Base-by-base conservation (phyloP, 1,139 yeast genomes). In the Petasospora rhodanensis region DNA sequence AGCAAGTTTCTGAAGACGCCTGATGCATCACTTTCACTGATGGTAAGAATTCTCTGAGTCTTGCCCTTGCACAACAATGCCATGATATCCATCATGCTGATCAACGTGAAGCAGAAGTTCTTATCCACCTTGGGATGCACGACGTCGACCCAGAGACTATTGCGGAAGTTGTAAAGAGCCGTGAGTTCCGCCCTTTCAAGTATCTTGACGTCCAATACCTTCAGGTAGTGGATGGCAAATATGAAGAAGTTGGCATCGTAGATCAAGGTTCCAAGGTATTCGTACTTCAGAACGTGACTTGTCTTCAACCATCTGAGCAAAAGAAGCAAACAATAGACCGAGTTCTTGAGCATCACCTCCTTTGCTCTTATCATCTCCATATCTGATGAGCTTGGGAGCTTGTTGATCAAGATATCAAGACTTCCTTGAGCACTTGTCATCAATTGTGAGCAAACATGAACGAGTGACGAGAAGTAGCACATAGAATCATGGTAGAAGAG, bases 241-340 rank as follows among this genome's bases (percentile, higher is more conserved):
- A 67, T 61, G 38, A 79, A 70, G 47, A 66, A 77, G 36, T 77
- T 75, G 8, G 80, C 73, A 55, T 93, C 98, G 56, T 82, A 83
- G 23, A 91, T 54, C 17, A 91, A 54, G 0, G 86, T 73, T 2
- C 81, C 60, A 11, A 91, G 61, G 51, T 80, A 84, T 54, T 87
- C 94, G 52, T 71, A 78, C 55, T 89, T 89, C 45, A 87, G 58
- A 2, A 86, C 63, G 56, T 91, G 95, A 32, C 77, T 80, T 10
- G 70, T 58, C 50, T 82, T 83, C 54, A 86, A 80, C 96, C 97
- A 91, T 47, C 70, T 70, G 21, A 80, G 55, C 18, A 91, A 54
- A 14, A 73, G 47, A 6, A 63, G 48, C 1, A 86, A 38, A 1
- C 77, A 69, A 3, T 74, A 71, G 1, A 81, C 65, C 4, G 81